A percentile compares a stretch with the other conserved stretches of the same genome.
These are phyloP conservation scores for Rhododendron molle DNA, from an alignment of 148 eudicot genomes.

Conservation along the genomic window DNA sequence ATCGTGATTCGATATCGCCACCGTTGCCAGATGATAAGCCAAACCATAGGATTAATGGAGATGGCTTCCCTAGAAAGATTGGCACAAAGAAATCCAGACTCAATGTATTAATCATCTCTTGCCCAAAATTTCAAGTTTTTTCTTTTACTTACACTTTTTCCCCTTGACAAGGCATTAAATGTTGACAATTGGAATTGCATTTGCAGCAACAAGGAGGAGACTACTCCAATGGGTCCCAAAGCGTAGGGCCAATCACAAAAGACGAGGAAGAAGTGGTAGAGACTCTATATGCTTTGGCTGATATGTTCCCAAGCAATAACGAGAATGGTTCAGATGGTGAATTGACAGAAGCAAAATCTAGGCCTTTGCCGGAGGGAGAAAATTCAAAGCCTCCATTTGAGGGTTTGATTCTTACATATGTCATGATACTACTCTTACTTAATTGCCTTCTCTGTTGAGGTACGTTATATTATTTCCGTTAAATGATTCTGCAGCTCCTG, in stretches of 20 bases:
- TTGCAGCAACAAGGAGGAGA: slow-evolving; percentile 25
- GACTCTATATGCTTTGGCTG: slow-evolving; percentile 64
- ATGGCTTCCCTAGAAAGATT: slow-evolving; percentile 21
- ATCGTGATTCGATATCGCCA: slow-evolving; percentile 26
- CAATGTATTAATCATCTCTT: slow-evolving; percentile 19
- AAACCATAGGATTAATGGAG: slow-evolving; percentile 26
- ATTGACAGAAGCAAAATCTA: slow-evolving; percentile 20
- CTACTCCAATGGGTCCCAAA: slow-evolving; percentile 6
- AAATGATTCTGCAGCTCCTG: slow-evolving; percentile 6
- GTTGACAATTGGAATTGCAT: slow-evolving; percentile 14
- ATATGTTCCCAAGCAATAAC: slow-evolving; percentile 33
- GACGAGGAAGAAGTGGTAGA: slow-evolving; percentile 87
- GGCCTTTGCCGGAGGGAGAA: slow-evolving; percentile 13
- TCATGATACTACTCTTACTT: neutral
- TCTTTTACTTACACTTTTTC: neutral
- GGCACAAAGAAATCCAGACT: slow-evolving; percentile 34
- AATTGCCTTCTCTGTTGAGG: neutral
- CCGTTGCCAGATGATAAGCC: slow-evolving; percentile 23
- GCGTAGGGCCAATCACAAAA: slow-evolving; percentile 39
- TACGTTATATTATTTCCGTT: neutral
- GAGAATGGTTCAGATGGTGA: slow-evolving; percentile 13
- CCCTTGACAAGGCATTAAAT: neutral
- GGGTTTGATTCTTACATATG: slow-evolving; percentile 26
- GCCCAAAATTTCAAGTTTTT: neutral
- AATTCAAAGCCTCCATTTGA: slow-evolving; percentile 19